phyloP scores from a whole-genome alignment of 2,329 filamentous ascomycete species.

The Sporothrix luriei region DNA sequence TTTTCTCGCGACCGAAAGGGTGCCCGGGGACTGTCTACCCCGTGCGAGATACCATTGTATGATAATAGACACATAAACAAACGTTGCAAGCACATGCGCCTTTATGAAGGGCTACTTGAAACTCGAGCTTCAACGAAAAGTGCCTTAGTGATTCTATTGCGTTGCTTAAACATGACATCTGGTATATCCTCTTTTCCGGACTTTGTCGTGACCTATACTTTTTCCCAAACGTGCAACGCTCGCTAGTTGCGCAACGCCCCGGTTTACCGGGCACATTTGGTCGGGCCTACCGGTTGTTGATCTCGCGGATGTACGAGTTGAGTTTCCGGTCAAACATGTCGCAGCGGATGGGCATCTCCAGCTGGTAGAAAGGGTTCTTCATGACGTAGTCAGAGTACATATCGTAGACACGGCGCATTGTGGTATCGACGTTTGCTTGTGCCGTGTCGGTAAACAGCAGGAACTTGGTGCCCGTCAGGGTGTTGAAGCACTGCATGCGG shows the following conservation, averaged over 20 bases:
- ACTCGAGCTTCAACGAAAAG: background rate
- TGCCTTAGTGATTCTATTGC: conserved; percentile 3
- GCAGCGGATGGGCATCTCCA: conserved; percentile 96
- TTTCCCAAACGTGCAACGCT: background rate
- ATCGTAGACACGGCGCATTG: conserved; percentile 86
- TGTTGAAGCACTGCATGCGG: conserved; percentile 93
- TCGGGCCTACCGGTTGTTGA: conserved; percentile 59
- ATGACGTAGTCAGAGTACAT: conserved; percentile 96
- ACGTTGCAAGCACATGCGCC: background rate
- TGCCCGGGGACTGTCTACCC: conserved; percentile 7
- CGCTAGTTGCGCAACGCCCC: background rate
- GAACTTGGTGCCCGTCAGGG: conserved; percentile 92
- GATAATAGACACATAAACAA: conserved; percentile 32
- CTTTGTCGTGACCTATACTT: background rate
- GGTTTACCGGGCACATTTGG: background rate
- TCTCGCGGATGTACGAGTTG: conserved; percentile 74
- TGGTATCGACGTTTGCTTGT: conserved; percentile 82
- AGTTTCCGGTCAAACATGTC: conserved; percentile 92
- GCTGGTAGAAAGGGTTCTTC: conserved; percentile 98
- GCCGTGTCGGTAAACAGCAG: conserved; percentile 89
- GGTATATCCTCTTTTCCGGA: background rate
- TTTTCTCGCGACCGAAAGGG: background rate
- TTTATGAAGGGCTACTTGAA: background rate
- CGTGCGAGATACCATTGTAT: conserved; percentile 27
- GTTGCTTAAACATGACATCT: background rate